Base-by-base conservation (phyloP, 768 basidiomycete genomes). In the Glaciozyma antarctica region DNA sequence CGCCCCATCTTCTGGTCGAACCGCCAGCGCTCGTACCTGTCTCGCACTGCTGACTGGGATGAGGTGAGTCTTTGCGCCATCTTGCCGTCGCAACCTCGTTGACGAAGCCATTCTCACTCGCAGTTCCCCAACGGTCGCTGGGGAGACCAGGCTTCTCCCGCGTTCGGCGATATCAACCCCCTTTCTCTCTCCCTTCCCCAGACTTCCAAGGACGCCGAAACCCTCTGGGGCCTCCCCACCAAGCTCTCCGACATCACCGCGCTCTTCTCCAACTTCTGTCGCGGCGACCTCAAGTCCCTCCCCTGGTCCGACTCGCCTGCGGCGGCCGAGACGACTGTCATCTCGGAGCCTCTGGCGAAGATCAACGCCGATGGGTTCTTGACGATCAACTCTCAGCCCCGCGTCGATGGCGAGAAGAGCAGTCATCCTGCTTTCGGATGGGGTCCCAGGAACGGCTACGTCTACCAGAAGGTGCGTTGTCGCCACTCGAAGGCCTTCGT, bases 1-100 rank as follows among this genome's bases (percentile, higher is more conserved):
- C 87, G 95, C 43, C 95, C 95, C 5, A 98, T 99, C 75, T 98
- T 98, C 81, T 98, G 94, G 93, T 91, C 95, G 17, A 98, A 99
- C 78, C 82, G 94, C 47, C 83, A 91, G 45, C 88, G 92, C 75
- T 95, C 92, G 1, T 98, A 98, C 76, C 81, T 98, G 54, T 89
- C 89, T 12, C 87, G 94, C 61, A 98, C 95, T 19, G 92, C 95
- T 75, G 90, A 95, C 75, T 99, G 95, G 95, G 95, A 99, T 75
- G 72, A 75, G 57, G 62, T 68, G 30, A 51, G 51, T 34, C 3
- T 24, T 24, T n/a, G 21, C 10, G 19, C 19, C 16, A 3, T 12
- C 44, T 45, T 15, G 38, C 30, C 57, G 13, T 51, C 47, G 30
- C n/a, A 21, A 0, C 24, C 7, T 19, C 21, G 53, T 26, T 43